Conservation (phyloP, 306 rosid species). For the Vigna nakashimae region DNA sequence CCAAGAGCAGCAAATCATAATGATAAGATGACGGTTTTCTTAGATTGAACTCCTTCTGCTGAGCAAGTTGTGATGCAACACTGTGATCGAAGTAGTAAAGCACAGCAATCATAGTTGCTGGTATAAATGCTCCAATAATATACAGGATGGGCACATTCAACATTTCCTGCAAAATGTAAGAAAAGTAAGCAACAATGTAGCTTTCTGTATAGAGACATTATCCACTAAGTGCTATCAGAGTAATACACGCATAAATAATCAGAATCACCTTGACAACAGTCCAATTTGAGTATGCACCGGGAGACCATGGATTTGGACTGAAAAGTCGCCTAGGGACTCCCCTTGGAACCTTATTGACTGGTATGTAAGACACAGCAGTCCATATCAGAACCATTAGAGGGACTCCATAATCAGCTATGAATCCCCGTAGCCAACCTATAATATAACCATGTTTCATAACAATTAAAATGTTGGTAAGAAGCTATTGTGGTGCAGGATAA, state of each 20-base stretch:
- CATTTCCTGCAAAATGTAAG: slow-evolving; percentile 78
- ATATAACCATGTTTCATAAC: slow-evolving; percentile 35
- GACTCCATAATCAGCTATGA: slow-evolving; percentile 93
- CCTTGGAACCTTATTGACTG: slow-evolving; percentile 77
- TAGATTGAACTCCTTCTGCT: slow-evolving; percentile 92
- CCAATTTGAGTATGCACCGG: slow-evolving; percentile 95
- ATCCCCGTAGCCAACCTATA: slow-evolving; percentile 83
- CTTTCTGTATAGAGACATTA: slow-evolving; percentile 12
- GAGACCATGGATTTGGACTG: slow-evolving; percentile 98
- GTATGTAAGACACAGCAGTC: slow-evolving; percentile 90
- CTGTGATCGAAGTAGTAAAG: slow-evolving; percentile 96
- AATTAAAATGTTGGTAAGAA: slow-evolving; percentile 36
- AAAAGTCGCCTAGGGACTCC: slow-evolving; percentile 95
- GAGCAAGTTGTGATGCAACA: slow-evolving; percentile 96
- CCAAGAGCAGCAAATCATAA: slow-evolving; percentile 90
- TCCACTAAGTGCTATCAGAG: not conserved
- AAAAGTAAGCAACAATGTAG: slow-evolving; percentile 45
- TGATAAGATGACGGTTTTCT: slow-evolving; percentile 95
- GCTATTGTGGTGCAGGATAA: slow-evolving; percentile 14
- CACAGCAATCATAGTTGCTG: slow-evolving; percentile 97
- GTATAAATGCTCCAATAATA: slow-evolving; percentile 92
- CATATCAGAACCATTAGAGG: slow-evolving; percentile 91
- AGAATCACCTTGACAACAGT: slow-evolving; percentile 79
- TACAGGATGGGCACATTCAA: slow-evolving; percentile 79
- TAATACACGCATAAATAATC: slow-evolving; percentile 30